Percentiles rank a stretch among this genome's conserved stretches.
Evolutionary conservation across 306 rosid genomes (phyloP).

Genomic region (Alnus glutinosa): DNA sequence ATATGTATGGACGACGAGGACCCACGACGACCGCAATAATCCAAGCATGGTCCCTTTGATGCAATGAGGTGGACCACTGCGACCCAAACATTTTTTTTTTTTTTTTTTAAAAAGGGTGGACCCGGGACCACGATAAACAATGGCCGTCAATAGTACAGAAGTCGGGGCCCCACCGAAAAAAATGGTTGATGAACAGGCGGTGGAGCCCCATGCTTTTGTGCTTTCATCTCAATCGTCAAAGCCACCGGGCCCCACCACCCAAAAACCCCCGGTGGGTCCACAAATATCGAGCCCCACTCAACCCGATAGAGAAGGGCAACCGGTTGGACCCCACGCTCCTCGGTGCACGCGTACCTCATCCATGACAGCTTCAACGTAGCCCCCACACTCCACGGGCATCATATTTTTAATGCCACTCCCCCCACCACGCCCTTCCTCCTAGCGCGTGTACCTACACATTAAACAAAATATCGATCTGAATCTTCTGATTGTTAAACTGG

Average conservation of each 20-base stretch:
- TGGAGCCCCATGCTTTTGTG: slow-evolving; percentile 10
- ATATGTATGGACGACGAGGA: not conserved
- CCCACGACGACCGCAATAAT: not conserved
- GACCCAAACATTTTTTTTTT: not conserved
- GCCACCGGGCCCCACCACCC: slow-evolving; percentile 1
- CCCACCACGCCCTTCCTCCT: not conserved
- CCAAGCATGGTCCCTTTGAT: not conserved
- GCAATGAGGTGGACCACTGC: not conserved
- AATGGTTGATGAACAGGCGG: not conserved
- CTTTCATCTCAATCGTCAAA: not conserved
- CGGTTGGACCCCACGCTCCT: slow-evolving; percentile 18
- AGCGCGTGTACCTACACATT: not conserved
- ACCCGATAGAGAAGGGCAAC: not conserved
- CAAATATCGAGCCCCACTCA: slow-evolving; percentile 17
- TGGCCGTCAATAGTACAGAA: too few relatives aligned
- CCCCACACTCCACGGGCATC: slow-evolving; percentile 33
- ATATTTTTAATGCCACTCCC: not conserved
- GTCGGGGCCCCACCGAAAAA: not conserved
- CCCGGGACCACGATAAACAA: not conserved
- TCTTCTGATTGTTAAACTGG: not conserved
- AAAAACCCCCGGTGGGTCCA: slow-evolving; percentile 19
- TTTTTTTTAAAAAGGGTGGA: not conserved
- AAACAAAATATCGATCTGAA: not conserved
- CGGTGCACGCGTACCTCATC: slow-evolving; percentile 31
- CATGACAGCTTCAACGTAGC: slow-evolving; percentile 32